A percentile compares a stretch with the other conserved stretches of the same genome.
Evolutionary conservation across 2,329 filamentous ascomycete genomes (phyloP).

Genomic region (Fusarium liriodendri): DNA sequence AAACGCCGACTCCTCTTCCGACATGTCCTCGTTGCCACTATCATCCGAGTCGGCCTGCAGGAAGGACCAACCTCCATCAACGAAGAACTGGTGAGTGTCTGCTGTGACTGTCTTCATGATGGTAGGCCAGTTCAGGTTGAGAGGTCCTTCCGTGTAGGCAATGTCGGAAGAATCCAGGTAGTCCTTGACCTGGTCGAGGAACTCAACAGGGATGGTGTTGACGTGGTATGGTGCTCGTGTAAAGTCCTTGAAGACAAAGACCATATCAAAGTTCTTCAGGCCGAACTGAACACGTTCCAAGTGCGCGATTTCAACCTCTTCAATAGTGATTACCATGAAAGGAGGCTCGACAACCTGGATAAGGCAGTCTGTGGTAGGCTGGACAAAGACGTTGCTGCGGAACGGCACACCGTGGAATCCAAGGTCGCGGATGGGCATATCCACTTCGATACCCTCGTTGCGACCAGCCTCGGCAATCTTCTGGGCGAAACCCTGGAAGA

Average conservation of each 20-base stretch:
- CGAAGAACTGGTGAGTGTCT: conserved; percentile 95
- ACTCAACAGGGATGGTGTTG: conserved; percentile 98
- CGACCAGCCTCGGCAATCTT: conserved; percentile 97
- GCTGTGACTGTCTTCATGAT: conserved; percentile 99
- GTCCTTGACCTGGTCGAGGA: conserved; percentile 94
- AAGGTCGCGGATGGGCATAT: conserved; percentile 96
- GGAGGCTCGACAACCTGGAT: conserved; percentile 97
- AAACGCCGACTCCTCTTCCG: conserved; percentile 92
- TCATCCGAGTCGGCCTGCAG: conserved; percentile 88
- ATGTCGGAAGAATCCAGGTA: conserved; percentile 98
- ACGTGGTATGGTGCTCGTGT: conserved; percentile 89
- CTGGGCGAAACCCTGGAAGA: conserved; percentile 96
- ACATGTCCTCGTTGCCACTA: conserved; percentile 79
- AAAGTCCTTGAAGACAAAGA: conserved; percentile 99
- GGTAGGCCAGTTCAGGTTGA: conserved; percentile 98
- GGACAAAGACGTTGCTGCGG: conserved; percentile 93
- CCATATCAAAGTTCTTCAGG: conserved; percentile 98
- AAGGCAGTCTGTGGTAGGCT: conserved; percentile 95
- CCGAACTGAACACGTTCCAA: conserved; percentile 96
- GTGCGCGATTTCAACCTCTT: conserved; percentile 96
- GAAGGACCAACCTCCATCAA: conserved; percentile 95
- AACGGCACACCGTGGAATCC: conserved; percentile 97
- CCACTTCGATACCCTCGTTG: conserved; percentile 89
- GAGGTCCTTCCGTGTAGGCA: conserved; percentile 90
- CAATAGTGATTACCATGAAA: conserved; percentile 94